Conservation (phyloP, 129 eudicot genomes). For the carrot (Daucus carota) region DNA sequence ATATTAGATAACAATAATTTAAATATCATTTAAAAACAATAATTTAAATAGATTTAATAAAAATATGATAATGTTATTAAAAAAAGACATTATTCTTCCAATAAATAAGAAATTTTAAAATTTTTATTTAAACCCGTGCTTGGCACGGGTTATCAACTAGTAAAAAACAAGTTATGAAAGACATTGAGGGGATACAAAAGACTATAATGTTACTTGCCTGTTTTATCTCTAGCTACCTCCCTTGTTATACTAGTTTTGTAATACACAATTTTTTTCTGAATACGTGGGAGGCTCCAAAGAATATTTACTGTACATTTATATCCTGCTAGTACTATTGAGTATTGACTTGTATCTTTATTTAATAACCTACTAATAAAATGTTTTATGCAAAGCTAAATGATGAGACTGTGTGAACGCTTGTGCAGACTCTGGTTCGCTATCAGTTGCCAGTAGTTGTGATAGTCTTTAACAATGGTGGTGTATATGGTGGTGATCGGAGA, state of each 20-base stretch:
- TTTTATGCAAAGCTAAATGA: neutral
- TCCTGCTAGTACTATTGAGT: neutral
- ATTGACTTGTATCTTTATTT: too few relatives aligned
- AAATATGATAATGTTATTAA: too few relatives aligned
- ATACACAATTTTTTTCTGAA: neutral
- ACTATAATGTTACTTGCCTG: neutral
- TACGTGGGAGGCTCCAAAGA: neutral
- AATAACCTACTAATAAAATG: neutral
- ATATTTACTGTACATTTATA: neutral
- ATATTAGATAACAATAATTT: too few relatives aligned
- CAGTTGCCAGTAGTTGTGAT: conserved; percentile 89
- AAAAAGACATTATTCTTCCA: too few relatives aligned
- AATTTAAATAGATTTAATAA: too few relatives aligned
- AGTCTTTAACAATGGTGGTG: conserved; percentile 98
- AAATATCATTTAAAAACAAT: too few relatives aligned
- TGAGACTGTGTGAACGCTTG: neutral
- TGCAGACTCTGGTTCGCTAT: conserved; percentile 92
- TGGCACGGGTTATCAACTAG: too few relatives aligned
- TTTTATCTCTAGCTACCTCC: neutral
- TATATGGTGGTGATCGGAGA: conserved; percentile 94
- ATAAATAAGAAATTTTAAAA: too few relatives aligned
- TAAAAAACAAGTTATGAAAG: neutral
- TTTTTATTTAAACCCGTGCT: too few relatives aligned
- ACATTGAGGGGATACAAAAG: neutral
- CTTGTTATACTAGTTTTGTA: neutral